Conservation (phyloP, 1,284 basidiomycete genomes). For the Gymnopus androsaceus region DNA sequence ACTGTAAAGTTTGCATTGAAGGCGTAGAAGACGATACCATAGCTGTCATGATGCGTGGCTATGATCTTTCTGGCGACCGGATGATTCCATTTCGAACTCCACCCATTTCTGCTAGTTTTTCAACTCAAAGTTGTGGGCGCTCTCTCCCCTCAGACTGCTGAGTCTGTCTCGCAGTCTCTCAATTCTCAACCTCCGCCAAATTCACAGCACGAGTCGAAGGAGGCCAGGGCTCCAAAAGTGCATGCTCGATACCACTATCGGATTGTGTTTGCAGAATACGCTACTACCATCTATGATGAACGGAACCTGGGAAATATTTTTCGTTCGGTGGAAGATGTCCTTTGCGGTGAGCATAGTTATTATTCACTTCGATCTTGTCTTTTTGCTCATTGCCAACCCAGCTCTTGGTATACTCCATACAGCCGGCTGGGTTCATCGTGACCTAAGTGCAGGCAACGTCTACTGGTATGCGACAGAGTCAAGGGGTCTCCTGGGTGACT, state of each 20-base stretch:
- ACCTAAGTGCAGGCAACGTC: slow-evolving; percentile 9
- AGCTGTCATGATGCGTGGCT: neutral
- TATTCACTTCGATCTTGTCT: neutral
- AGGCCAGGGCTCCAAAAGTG: too few species aligned
- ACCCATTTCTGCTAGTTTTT: neutral
- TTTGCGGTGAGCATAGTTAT: neutral
- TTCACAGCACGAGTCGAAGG: neutral
- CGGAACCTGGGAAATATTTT: neutral
- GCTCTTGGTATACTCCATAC: slow-evolving; percentile 4
- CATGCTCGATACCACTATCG: neutral
- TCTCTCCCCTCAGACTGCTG: neutral
- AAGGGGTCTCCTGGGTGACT: slow-evolving; percentile 1
- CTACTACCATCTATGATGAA: neutral
- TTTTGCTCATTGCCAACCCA: neutral
- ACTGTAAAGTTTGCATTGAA: neutral
- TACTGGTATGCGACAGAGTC: neutral
- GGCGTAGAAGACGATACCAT: neutral
- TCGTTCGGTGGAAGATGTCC: neutral
- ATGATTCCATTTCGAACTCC: neutral
- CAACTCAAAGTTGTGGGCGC: too few species aligned
- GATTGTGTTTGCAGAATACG: neutral
- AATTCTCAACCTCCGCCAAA: neutral
- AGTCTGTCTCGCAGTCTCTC: neutral
- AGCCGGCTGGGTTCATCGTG: slow-evolving; percentile 8
- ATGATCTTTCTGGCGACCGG: too few species aligned